Percentiles rank a stretch among this genome's conserved stretches.
phyloP scores from a whole-genome alignment of 768 basidiomycete species.

The Xerocomellus amylosporus region DNA sequence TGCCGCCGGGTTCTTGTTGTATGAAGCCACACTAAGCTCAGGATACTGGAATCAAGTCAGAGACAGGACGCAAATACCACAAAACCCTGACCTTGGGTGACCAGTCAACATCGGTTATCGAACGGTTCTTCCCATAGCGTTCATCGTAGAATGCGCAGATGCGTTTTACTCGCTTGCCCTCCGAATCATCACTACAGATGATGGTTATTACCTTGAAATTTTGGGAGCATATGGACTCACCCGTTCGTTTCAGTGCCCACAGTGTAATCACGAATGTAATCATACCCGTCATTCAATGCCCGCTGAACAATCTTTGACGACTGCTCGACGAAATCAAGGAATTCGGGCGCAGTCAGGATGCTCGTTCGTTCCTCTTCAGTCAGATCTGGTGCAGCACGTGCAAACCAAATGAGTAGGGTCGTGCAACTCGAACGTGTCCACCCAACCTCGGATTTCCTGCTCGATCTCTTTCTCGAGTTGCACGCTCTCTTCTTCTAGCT shows the following conservation, averaged over 20 bases:
- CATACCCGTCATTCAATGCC: conserved; percentile 92
- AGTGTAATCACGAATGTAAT: conserved; percentile 97
- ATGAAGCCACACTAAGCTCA: conserved; percentile 91
- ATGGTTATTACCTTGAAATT: conserved; percentile 6
- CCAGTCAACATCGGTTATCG: conserved; percentile 97
- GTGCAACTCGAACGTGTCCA: background rate
- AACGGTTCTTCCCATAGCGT: conserved; percentile 86
- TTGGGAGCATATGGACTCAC: conserved; percentile 44
- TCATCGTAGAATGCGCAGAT: conserved; percentile 95
- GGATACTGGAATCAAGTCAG: conserved; percentile 63
- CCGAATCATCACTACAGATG: conserved; percentile 73
- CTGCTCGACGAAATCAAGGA: conserved; percentile 90
- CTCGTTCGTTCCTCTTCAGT: conserved; percentile 81
- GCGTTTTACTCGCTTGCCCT: conserved; percentile 86
- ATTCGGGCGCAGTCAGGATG: conserved; percentile 86
- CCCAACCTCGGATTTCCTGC: conserved; percentile 76
- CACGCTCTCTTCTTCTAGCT: conserved; percentile 78
- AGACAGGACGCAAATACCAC: background rate
- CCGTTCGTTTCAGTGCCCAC: conserved; percentile 79
- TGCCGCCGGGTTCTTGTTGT: conserved; percentile 95
- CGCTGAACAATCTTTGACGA: conserved; percentile 95
- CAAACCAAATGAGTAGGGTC: conserved; percentile 3
- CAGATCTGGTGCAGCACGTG: conserved; percentile 52
- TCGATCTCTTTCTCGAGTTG: conserved; percentile 85
- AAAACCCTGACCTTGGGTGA: conserved; percentile 75